A percentile compares a stretch with the other conserved stretches of the same genome.
Evolutionary conservation across 345 rosid genomes (phyloP).

Genomic region (Pistacia atlantica): DNA sequence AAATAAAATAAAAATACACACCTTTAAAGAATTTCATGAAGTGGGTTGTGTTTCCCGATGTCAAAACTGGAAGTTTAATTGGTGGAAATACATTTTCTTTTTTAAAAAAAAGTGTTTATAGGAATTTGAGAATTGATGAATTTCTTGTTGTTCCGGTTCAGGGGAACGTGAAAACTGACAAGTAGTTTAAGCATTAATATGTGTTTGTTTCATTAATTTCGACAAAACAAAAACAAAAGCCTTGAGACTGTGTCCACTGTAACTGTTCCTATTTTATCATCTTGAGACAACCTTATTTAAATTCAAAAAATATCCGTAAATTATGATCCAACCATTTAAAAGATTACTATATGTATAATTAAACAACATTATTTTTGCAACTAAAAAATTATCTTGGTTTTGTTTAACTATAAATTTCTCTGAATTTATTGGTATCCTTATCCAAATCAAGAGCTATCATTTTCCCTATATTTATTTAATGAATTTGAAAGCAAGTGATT

Average conservation of each 20-base stretch:
- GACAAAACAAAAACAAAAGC: not conserved
- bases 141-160: not conserved
- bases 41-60: not conserved
- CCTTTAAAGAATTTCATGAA: not conserved
- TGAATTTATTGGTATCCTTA: not conserved
- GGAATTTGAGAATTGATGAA: not conserved
- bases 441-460: not conserved
- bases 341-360: no score
- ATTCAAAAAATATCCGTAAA: no score
- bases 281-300: no score
- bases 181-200: no score
- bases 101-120: not conserved
- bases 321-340: no score
- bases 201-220: not conserved
- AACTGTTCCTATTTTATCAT: not conserved
- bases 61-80: not conserved
- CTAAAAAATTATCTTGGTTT: no score
- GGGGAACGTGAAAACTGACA: not conserved
- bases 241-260: not conserved
- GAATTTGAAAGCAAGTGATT: not conserved
- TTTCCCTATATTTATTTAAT: not conserved
- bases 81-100: not conserved
- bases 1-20: not conserved
- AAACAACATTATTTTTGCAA: not conserved
- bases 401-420: not conserved